These are phyloP conservation scores for Paramecium biaurelia DNA, from an alignment of 73 alveolate genomes.

Conservation along the genomic window DNA sequence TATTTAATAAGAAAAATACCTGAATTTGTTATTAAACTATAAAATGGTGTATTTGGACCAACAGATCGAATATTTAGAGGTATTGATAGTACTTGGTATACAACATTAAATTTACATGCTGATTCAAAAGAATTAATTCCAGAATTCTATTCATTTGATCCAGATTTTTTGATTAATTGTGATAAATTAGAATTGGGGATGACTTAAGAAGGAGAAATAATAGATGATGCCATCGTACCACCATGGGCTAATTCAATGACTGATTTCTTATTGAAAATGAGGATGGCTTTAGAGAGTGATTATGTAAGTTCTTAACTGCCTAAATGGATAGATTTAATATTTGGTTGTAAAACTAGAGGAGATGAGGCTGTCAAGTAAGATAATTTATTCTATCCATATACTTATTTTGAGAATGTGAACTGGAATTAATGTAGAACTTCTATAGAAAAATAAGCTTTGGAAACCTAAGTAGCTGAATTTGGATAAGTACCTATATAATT, in stretches of 20 bases:
- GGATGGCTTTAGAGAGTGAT: constrained; percentile 94
- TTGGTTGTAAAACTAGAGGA: constrained; percentile 91
- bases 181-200: constrained; percentile 81
- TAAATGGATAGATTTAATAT: constrained; percentile 94
- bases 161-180: constrained; percentile 76
- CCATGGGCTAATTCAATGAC: constrained; percentile 66
- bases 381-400: constrained; percentile 91
- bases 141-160: constrained; percentile 90
- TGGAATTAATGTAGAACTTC: constrained; percentile 72
- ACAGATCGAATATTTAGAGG: constrained; percentile 87
- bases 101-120: constrained; percentile 73
- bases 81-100: constrained; percentile 74
- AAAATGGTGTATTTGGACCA: constrained; percentile 82
- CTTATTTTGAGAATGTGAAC: constrained; percentile 85
- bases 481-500: constrained; percentile 92
- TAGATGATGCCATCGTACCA: constrained; percentile 61
- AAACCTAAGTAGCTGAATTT: constrained; percentile 88
- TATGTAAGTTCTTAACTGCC: constrained; percentile 84
- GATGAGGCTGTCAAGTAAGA: constrained; percentile 85
- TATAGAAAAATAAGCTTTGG: constrained; percentile 78
- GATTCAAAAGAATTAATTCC: constrained; percentile 92
- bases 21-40: constrained; percentile 81
- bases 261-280: constrained; percentile 90
- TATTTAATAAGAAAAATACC: constrained; percentile 90
- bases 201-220: constrained; percentile 70